Evolutionary conservation across 306 rosid genomes (phyloP), one percentile per base, ranked within the genome.

Genomic region (Boehmeria nivea): DNA sequence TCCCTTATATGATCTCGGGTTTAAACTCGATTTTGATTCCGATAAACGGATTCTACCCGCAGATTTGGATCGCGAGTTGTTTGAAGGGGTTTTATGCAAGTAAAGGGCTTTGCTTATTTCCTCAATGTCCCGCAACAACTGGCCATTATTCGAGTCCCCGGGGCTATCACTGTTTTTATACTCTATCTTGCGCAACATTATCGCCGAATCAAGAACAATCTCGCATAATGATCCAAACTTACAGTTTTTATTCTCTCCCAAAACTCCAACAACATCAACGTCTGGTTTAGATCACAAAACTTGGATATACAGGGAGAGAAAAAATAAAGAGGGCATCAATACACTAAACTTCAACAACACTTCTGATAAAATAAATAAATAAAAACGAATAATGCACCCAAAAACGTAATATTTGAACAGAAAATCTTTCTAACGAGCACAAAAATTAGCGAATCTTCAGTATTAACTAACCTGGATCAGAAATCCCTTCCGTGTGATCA

Each of bases 101-200:
- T 82, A 80, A 33, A 88, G 83, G 16, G 94, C 96, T 73, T 65
- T 84, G 70, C 90, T 84, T 65, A 88, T 79, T 69, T 86, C 89
- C 67, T 84, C 77, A 72, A 84, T 73, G 51, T 88, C 96, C 64
- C 48, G 78, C 70, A 84, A 62, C 69, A 88, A 52, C 54, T 64
- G 70, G 59, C 65, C 71, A 38, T 48, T 72, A 42, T 68, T 81
- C 27, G 69, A 61, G 48, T 69, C 49, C 40, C 68, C 73, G 63
- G 54, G 3, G 8, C 21, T 63, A 66, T 67, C 54, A 37, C 25
- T 46, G 16, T 27, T 51, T 26, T 57, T 71, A 59, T 44, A 36
- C 40, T 79, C 84, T 59, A 66, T 36, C 36, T 61, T 77, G 15
- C 71, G 68, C 59, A 63, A 56, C 82, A 69, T 82, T 70, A 38